phyloP scores from a whole-genome alignment of 352 stramenopile species.

The Phytophthora pistaciae region DNA sequence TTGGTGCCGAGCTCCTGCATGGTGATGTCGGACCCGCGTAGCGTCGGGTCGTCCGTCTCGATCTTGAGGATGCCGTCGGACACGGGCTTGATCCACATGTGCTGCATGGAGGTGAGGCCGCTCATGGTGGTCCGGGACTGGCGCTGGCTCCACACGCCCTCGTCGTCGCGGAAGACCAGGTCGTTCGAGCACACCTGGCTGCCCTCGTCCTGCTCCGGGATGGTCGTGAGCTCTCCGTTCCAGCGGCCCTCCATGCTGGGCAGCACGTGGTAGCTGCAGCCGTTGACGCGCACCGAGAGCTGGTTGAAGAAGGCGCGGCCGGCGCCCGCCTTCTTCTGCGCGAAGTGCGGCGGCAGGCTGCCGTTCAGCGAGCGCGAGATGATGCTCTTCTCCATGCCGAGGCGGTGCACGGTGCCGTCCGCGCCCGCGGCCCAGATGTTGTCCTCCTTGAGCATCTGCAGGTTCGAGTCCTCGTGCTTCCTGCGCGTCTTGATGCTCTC shows the following conservation, averaged over 20 bases:
- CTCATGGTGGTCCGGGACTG: slow-evolving; percentile 89
- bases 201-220: slow-evolving; percentile 81
- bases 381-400: slow-evolving; percentile 88
- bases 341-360: slow-evolving; percentile 59
- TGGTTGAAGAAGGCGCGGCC: slow-evolving; percentile 89
- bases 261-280: slow-evolving; percentile 87
- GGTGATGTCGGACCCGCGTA: slow-evolving; percentile 84
- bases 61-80: slow-evolving; percentile 90
- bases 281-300: slow-evolving; percentile 86
- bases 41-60: slow-evolving; percentile 83
- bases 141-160: slow-evolving; percentile 89
- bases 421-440: slow-evolving; percentile 86
- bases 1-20: slow-evolving; percentile 89
- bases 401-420: slow-evolving; percentile 83
- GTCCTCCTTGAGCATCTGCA: slow-evolving; percentile 89
- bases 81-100: slow-evolving; percentile 91
- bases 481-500: slow-evolving; percentile 81
- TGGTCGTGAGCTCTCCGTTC: slow-evolving; percentile 83
- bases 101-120: slow-evolving; percentile 85
- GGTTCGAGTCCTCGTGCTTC: slow-evolving; percentile 83
- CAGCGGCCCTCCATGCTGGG: slow-evolving; percentile 88
- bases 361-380: slow-evolving; percentile 70
- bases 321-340: slow-evolving; percentile 58
- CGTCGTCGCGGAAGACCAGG: slow-evolving; percentile 83
- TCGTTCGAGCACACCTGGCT: slow-evolving; percentile 90